These are phyloP conservation scores for Ophiostoma pallidulum DNA, from an alignment of 2,329 filamentous ascomycete genomes.

Conservation along the genomic window DNA sequence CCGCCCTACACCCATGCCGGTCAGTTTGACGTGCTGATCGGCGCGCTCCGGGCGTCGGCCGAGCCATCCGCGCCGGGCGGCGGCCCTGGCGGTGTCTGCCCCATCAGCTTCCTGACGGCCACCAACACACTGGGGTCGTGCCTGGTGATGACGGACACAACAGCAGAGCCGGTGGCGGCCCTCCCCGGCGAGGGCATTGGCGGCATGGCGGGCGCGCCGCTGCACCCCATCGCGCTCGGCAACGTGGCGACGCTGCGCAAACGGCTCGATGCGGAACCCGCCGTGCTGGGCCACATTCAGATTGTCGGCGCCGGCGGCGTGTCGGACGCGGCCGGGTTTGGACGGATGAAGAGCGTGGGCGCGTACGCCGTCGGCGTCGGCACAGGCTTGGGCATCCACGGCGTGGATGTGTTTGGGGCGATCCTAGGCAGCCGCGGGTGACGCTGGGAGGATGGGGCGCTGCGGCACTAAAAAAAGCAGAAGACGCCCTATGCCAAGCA, in stretches of 20 bases:
- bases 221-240: slow-evolving; percentile 65
- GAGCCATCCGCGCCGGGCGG: no score
- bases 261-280: slow-evolving; percentile 43
- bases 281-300: slow-evolving; percentile 40
- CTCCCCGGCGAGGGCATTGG: slow-evolving; percentile 50
- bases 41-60: slow-evolving; percentile 33
- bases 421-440: slow-evolving; percentile 35
- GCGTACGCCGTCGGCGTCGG: slow-evolving; percentile 59
- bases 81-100: slow-evolving; percentile 22
- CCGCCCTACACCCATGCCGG: slow-evolving; percentile 65
- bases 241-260: slow-evolving; percentile 61
- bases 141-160: slow-evolving; percentile 46
- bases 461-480: no score
- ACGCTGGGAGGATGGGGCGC: no score
- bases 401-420: slow-evolving; percentile 51
- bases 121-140: slow-evolving; percentile 65
- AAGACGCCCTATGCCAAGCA: no score
- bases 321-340: slow-evolving; percentile 49
- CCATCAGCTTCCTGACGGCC: slow-evolving; percentile 59
- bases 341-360: slow-evolving; percentile 57
- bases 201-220: slow-evolving; percentile 60
- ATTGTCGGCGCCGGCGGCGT: slow-evolving; percentile 70
- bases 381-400: slow-evolving; percentile 57
- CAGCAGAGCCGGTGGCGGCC: no score
- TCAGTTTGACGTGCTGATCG: slow-evolving; percentile 51